phyloP scores from a whole-genome alignment of 2,329 filamentous ascomycete genomes.

The Fusarium piperis region DNA sequence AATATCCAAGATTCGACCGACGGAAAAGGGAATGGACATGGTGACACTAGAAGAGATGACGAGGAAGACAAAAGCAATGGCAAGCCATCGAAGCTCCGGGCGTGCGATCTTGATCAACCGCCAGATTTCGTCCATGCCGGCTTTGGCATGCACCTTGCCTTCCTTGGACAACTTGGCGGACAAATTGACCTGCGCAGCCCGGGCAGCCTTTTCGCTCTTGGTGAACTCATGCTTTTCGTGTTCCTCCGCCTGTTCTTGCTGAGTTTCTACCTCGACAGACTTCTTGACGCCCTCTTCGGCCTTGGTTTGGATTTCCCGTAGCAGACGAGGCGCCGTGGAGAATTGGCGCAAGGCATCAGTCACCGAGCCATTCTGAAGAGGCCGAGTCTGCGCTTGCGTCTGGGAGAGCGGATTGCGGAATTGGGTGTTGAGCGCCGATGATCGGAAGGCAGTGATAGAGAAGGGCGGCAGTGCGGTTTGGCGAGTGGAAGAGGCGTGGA shows the following conservation, averaged over 20 bases:
- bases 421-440: conserved; percentile 20
- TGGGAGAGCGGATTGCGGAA: conserved; percentile 2
- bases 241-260: conserved; percentile 45
- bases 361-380: conserved; percentile 18
- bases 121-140: conserved; percentile 81
- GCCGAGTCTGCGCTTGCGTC: conserved; percentile 2
- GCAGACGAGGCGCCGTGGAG: conserved; percentile 39
- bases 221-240: conserved; percentile 59
- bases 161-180: conserved; percentile 89
- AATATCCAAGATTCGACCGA: conserved; percentile 93
- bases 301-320: conserved; percentile 41
- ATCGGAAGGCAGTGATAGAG: conserved; percentile 38
- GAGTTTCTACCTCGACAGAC: conserved; percentile 41
- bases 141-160: conserved; percentile 66
- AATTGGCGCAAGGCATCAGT: conserved; percentile 43
- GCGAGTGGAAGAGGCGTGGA: conserved; percentile 26
- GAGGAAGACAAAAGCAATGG: conserved; percentile 82
- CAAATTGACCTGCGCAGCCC: conserved; percentile 89
- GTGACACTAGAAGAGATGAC: conserved; percentile 91
- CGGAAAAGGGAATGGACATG: conserved; percentile 96
- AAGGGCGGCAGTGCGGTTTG: conserved; percentile 40
- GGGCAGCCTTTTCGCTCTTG: conserved; percentile 83
- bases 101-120: conserved; percentile 88
- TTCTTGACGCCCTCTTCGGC: conserved; percentile 50
- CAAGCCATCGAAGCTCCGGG: conserved; percentile 83